A percentile compares a stretch with the other conserved stretches of the same genome.
Conservation (phyloP, 2,329 filamentous ascomycete species). For the Penicillium sp. region DNA sequence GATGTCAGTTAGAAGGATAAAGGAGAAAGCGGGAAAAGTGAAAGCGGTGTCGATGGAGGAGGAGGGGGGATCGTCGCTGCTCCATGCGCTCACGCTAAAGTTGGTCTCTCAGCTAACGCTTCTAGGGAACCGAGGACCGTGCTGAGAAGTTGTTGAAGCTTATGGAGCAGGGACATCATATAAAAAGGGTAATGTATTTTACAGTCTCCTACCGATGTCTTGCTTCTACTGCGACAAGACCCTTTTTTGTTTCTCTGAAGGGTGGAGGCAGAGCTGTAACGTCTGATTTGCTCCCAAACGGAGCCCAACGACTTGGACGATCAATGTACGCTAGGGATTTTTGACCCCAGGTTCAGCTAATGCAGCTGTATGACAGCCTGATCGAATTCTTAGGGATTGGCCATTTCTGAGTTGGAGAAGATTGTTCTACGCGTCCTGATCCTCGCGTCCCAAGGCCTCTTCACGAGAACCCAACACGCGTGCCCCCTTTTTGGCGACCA, state of each 20-base stretch:
- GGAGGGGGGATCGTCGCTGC: slow-evolving; percentile 26
- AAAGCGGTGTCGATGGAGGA: slow-evolving; percentile 26
- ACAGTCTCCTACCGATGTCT: background rate
- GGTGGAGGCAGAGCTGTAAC: background rate
- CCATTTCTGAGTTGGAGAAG: background rate
- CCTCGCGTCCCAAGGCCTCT: background rate
- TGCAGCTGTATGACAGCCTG: background rate
- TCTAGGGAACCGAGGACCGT: background rate
- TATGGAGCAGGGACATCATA: background rate
- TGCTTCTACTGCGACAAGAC: background rate
- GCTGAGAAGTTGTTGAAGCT: background rate
- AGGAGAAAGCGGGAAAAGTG: slow-evolving; percentile 25
- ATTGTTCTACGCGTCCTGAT: background rate
- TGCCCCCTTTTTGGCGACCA: slow-evolving; percentile 12
- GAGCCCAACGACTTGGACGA: background rate
- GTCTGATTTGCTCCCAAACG: background rate
- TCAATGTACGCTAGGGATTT: background rate
- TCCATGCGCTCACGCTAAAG: slow-evolving; percentile 7
- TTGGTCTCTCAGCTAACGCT: background rate
- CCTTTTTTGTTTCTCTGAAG: background rate
- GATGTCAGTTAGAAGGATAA: slow-evolving; percentile 14
- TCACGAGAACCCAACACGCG: background rate
- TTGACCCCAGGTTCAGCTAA: background rate
- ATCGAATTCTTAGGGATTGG: background rate
- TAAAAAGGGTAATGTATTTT: background rate